phyloP scores from a whole-genome alignment of 23 red algal species.

The Pyropia yezoensis region DNA sequence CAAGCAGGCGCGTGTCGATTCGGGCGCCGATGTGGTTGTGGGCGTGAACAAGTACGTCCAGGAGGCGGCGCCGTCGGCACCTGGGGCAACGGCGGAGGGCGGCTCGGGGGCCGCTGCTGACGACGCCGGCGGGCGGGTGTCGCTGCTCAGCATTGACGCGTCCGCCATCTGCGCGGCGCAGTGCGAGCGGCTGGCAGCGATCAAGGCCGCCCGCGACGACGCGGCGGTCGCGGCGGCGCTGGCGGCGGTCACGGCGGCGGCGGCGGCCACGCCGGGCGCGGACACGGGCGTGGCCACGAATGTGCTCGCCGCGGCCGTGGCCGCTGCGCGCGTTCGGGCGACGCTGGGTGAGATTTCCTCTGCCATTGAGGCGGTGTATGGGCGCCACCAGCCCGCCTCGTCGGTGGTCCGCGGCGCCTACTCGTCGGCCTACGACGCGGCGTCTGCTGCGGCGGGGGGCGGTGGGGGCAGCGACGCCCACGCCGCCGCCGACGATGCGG shows the following conservation, averaged over 20 bases:
- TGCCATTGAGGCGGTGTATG: conserved; percentile 16
- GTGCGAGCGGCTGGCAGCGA: conserved; percentile 1
- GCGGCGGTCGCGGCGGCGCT: conserved; percentile 3
- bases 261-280: background rate
- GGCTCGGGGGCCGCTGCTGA: no score
- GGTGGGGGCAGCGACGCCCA: no score
- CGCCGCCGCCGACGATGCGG: background rate
- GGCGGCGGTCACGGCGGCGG: background rate
- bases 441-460: background rate
- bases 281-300: conserved; percentile 2
- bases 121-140: background rate
- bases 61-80: background rate
- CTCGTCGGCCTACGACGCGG: background rate
- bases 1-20: conserved; percentile 47
- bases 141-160: conserved; percentile 17
- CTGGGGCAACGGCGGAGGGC: background rate
- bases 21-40: conserved; percentile 27
- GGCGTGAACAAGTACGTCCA: conserved; percentile 33
- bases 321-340: conserved; percentile 11
- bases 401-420: conserved; percentile 23
- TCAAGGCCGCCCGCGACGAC: conserved; percentile 9
- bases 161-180: conserved; percentile 9
- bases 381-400: conserved; percentile 5
- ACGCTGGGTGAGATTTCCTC: conserved; percentile 36
- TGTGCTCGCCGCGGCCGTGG: conserved; percentile 21